Conservation (phyloP, 2,329 filamentous ascomycete genomes). For the Calonectria leucothoes region DNA sequence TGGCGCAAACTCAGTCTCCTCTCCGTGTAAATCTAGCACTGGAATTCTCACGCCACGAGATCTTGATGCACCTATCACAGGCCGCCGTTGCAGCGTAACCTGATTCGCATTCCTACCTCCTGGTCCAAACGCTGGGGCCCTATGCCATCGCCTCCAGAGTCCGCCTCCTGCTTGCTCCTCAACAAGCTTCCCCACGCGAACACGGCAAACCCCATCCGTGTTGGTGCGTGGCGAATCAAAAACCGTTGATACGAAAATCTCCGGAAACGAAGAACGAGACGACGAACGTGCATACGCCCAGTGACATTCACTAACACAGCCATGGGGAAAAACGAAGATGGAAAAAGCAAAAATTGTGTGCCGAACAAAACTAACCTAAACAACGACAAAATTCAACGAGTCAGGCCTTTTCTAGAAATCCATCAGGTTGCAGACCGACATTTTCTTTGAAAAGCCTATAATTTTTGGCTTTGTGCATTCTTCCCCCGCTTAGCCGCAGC, state of each 20-base stretch:
- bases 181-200: background rate
- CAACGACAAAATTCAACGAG: background rate
- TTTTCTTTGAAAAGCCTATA: background rate
- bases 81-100: background rate
- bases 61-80: constrained; percentile 1
- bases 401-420: background rate
- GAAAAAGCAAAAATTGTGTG: background rate
- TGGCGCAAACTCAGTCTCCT: constrained; percentile 4
- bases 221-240: background rate
- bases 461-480: background rate
- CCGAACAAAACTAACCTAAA: background rate
- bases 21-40: background rate
- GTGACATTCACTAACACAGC: background rate
- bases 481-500: background rate
- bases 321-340: background rate
- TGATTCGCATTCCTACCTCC: constrained; percentile 12
- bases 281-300: background rate
- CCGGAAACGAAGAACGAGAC: background rate
- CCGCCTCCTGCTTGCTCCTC: background rate
- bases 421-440: background rate
- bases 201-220: background rate
- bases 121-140: background rate
- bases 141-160: background rate
- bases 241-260: background rate
- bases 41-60: constrained; percentile 4